These are phyloP conservation scores for Pestalotiopsis sp. DNA, from an alignment of 2,329 filamentous ascomycete genomes.

Conservation along the genomic window DNA sequence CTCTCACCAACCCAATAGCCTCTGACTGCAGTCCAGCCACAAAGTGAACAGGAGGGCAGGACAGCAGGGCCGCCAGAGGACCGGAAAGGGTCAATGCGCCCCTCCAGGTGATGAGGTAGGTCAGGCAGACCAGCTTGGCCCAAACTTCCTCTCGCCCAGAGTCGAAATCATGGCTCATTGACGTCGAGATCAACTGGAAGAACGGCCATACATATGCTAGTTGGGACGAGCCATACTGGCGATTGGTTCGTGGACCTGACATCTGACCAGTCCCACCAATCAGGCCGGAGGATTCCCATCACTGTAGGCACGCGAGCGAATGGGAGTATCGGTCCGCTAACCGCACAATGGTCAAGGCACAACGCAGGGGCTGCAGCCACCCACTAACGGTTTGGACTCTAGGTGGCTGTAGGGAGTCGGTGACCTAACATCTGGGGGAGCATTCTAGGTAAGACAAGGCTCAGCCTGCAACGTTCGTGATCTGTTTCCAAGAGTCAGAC, in stretches of 20 bases:
- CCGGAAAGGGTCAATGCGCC: conserved; percentile 3
- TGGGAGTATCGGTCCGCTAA: conserved; percentile 29
- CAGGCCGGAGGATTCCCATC: neutral
- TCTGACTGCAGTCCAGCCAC: neutral
- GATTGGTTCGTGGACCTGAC: conserved; percentile 27
- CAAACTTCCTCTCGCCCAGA: conserved; percentile 2
- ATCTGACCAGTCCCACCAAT: conserved; percentile 22
- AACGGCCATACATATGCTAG: conserved; percentile 20
- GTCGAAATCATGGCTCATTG: conserved; percentile 6
- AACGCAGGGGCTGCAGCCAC: conserved; percentile 7
- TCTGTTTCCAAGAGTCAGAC: neutral
- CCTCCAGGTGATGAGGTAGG: neutral
- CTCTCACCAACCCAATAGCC: neutral
- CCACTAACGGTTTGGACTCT: neutral
- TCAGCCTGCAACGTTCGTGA: neutral
- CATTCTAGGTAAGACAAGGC: neutral
- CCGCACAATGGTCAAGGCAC: conserved; percentile 15
- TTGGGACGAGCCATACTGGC: conserved; percentile 14
- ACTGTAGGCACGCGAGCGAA: conserved; percentile 12
- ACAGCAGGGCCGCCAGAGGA: neutral
- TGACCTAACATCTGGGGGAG: neutral
- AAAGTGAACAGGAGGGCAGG: neutral
- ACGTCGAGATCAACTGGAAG: conserved; percentile 3
- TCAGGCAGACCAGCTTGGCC: neutral
- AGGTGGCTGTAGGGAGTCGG: neutral